A percentile compares a stretch with the other conserved stretches of the same genome.
phyloP scores from a whole-genome alignment of 176 grass and related monocot genomes.

The Pontederia paniculata region DNA sequence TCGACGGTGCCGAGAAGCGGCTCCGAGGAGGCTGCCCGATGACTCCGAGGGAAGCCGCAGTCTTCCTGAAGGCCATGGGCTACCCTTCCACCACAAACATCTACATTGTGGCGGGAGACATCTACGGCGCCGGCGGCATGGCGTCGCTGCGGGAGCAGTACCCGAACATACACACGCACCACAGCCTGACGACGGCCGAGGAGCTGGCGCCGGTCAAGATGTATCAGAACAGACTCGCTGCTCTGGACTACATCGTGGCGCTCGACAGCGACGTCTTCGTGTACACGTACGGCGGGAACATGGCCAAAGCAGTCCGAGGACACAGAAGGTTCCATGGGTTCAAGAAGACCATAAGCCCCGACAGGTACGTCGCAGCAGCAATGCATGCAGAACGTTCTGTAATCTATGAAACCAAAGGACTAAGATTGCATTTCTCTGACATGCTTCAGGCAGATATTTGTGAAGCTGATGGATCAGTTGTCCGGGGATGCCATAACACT shows the following conservation, averaged over 20 bases:
- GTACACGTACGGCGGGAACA: slow-evolving; percentile 74
- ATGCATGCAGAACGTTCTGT: no score
- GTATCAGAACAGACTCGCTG: slow-evolving; percentile 60
- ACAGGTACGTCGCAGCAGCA: slow-evolving; percentile 26
- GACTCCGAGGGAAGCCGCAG: slow-evolving; percentile 58
- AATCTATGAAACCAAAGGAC: no score
- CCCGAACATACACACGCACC: slow-evolving; percentile 64
- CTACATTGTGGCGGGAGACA: slow-evolving; percentile 62
- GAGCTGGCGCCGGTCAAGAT: slow-evolving; percentile 43
- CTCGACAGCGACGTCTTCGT: slow-evolving; percentile 53
- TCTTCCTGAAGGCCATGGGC: slow-evolving; percentile 69
- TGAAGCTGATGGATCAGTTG: slow-evolving; percentile 47
- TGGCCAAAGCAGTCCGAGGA: slow-evolving; percentile 72
- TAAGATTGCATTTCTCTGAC: no score
- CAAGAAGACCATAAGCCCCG: slow-evolving; percentile 65
- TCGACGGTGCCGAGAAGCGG: slow-evolving; percentile 48
- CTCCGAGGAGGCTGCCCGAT: slow-evolving; percentile 53
- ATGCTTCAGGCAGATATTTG: slow-evolving; percentile 37
- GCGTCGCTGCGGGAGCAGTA: slow-evolving; percentile 38
- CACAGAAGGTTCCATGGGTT: slow-evolving; percentile 58
- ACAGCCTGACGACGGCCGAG: slow-evolving; percentile 35
- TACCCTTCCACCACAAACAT: slow-evolving; percentile 54
- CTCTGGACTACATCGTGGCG: slow-evolving; percentile 61
- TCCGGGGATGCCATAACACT: slow-evolving; percentile 31
- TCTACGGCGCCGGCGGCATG: slow-evolving; percentile 48